Evolutionary conservation across 495 filamentous ascomycete species (phyloP).

Genomic region (Hypoxylon fragiforme): DNA sequence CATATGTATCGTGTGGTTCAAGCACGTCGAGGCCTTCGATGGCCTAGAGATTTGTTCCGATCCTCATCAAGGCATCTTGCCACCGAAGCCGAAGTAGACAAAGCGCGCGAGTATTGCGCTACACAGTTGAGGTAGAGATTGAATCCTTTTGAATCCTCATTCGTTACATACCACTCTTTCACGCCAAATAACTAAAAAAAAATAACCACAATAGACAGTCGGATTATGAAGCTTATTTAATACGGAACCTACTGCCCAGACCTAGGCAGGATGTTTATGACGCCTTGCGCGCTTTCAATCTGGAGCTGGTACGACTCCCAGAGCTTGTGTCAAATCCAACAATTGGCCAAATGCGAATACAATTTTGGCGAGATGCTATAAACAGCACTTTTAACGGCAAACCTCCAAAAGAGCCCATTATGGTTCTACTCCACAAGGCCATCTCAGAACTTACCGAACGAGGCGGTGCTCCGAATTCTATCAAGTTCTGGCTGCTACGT

Average conservation of each 20-base stretch:
- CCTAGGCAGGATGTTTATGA: constrained; percentile 78
- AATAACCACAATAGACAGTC: constrained; percentile 63
- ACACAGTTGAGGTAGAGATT: constrained; percentile 51
- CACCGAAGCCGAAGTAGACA: constrained; percentile 46
- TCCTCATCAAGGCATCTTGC: constrained; percentile 29
- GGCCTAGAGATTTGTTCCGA: constrained; percentile 19
- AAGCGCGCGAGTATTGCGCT: constrained; percentile 53
- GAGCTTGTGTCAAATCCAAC: constrained; percentile 81
- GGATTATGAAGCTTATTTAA: constrained; percentile 85
- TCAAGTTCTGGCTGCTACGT: constrained; percentile 79
- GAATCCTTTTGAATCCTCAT: too few relatives aligned
- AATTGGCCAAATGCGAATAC: constrained; percentile 82
- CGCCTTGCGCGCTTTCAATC: constrained; percentile 88
- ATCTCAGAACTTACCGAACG: constrained; percentile 62
- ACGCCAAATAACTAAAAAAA: neutral
- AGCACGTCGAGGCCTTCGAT: constrained; percentile 26
- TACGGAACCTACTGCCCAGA: constrained; percentile 78
- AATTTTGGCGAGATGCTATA: constrained; percentile 91
- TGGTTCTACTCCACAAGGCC: constrained; percentile 76
- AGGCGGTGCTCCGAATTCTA: constrained; percentile 59
- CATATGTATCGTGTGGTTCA: constrained; percentile 36
- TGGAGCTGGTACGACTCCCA: constrained; percentile 84
- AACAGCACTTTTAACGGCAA: constrained; percentile 68
- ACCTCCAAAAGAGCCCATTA: constrained; percentile 87
- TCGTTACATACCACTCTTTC: neutral